Base-by-base conservation (phyloP, 768 basidiomycete genomes). In the Hericium rajendrae region DNA sequence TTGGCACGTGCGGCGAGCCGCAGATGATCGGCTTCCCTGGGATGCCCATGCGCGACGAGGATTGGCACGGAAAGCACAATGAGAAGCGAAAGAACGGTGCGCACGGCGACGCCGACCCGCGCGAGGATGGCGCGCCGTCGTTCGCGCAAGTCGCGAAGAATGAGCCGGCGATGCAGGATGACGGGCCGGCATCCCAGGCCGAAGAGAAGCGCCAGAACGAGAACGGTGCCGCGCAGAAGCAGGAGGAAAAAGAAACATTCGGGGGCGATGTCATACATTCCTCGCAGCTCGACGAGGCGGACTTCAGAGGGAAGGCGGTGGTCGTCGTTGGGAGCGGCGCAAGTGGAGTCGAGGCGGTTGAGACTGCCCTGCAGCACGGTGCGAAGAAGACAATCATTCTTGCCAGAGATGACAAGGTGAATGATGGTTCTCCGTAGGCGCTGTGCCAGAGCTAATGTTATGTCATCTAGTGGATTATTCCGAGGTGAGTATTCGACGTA, bases 261-360 rank as follows among this genome's bases (percentile, higher is more conserved):
- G 60, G 57, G 15, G 73, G 74, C 9, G 68, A 70, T 0, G 70
- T 80, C 9, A 38, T 74, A 1, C 79, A 82, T 60, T 81, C 80
- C 2, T 77, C 76, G 0, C 68, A 78, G 58, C 71, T 80, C 4
- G 79, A 80, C 59, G 66, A 67, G 6, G 62, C 65, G 15, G 68
- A 73, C 20, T 67, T 73, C 9, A 67, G 67, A 15, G 76, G 71
- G 1, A 77, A 77, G 64, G 71, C 65, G 20, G 71, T 80, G 2
- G 72, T 76, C 12, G 72, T 80, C 2, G 70, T 80, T 38, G 77
- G 78, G 0, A 76, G 78, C 41, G 82, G 82, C 0, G 83, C 84
- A 0, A 79, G 74, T 43, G 78, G 76, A 2, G 78, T 80, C 24
- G 78, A 81, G 57, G 70, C 73, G 2, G 74, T 73, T 16, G 73